These are phyloP conservation scores for Penicillium sp. DNA, from an alignment of 2,329 filamentous ascomycete genomes.

Conservation along the genomic window DNA sequence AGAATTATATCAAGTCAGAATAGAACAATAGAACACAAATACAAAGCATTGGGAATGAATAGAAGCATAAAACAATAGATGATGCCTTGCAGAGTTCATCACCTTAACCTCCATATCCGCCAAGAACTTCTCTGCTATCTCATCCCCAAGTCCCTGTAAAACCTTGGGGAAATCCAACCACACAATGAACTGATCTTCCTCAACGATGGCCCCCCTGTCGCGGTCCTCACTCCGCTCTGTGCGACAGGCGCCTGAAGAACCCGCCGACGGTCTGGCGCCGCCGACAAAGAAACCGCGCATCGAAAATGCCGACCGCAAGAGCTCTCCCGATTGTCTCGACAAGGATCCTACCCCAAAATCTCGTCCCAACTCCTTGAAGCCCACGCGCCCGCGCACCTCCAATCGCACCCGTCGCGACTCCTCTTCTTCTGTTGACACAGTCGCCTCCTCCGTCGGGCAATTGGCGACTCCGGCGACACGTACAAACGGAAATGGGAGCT, in stretches of 20 bases:
- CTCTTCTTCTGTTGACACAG: conserved; percentile 12
- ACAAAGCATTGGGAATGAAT: neutral
- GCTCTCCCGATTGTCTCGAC: conserved; percentile 29
- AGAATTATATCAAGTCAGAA: neutral
- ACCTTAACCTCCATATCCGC: neutral
- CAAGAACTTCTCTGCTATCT: conserved; percentile 10
- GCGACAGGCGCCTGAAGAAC: conserved; percentile 24
- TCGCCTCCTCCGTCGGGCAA: conserved; percentile 10
- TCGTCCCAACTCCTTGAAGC: conserved; percentile 10
- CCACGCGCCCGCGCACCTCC: conserved; percentile 13
- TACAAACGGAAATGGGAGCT: conserved; percentile 11
- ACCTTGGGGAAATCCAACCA: neutral
- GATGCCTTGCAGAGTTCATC: neutral
- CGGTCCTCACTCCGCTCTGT: conserved; percentile 28
- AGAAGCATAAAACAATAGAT: neutral
- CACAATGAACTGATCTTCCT: conserved; percentile 15
- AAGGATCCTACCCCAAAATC: conserved; percentile 8
- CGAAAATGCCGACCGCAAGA: conserved; percentile 19
- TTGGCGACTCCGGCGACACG: conserved; percentile 9
- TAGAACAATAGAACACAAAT: neutral
- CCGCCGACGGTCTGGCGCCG: conserved; percentile 14
- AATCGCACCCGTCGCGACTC: conserved; percentile 13
- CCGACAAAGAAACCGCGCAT: conserved; percentile 24
- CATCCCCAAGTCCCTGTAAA: conserved; percentile 1
- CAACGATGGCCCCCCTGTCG: conserved; percentile 29